These are phyloP conservation scores for Galerina sulciceps DNA, from an alignment of 768 basidiomycete species.

Conservation along the genomic window DNA sequence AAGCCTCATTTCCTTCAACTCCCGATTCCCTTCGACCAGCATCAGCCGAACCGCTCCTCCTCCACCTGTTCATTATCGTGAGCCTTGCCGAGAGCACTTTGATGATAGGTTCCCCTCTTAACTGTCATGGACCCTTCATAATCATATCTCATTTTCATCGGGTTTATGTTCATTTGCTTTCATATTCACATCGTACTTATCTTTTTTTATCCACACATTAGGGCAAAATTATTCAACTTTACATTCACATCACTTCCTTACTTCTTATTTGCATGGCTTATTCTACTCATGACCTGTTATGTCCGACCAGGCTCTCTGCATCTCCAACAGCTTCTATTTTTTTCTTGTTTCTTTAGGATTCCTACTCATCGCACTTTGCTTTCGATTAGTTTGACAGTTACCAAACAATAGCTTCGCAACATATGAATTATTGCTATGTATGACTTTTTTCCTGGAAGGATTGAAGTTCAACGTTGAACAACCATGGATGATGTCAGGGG, in stretches of 20 bases:
- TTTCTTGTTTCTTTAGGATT: not conserved
- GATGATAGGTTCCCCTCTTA: slow-evolving; percentile 5
- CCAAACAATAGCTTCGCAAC: not conserved
- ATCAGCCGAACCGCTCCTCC: slow-evolving; percentile 4
- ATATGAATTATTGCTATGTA: slow-evolving; percentile 7
- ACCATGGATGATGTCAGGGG: too few relatives aligned
- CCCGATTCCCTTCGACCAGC: slow-evolving; percentile 23
- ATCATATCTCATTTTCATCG: not conserved
- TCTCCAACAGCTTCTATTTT: not conserved
- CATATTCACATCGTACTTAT: not conserved
- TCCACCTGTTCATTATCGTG: not conserved
- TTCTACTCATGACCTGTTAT: too few relatives aligned
- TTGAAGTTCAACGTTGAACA: too few relatives aligned
- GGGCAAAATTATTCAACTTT: not conserved
- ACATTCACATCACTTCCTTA: too few relatives aligned
- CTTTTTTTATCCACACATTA: not conserved
- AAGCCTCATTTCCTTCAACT: slow-evolving; percentile 22
- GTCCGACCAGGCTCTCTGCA: too few relatives aligned
- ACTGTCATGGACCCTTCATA: slow-evolving; percentile 1
- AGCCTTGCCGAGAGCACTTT: slow-evolving; percentile 21
- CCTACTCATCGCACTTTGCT: not conserved
- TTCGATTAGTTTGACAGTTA: not conserved
- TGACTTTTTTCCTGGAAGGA: not conserved
- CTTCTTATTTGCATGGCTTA: too few relatives aligned
- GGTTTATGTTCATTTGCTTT: slow-evolving; percentile 8